phyloP scores from a whole-genome alignment of 768 basidiomycete genomes.

The Megacollybia marginata region DNA sequence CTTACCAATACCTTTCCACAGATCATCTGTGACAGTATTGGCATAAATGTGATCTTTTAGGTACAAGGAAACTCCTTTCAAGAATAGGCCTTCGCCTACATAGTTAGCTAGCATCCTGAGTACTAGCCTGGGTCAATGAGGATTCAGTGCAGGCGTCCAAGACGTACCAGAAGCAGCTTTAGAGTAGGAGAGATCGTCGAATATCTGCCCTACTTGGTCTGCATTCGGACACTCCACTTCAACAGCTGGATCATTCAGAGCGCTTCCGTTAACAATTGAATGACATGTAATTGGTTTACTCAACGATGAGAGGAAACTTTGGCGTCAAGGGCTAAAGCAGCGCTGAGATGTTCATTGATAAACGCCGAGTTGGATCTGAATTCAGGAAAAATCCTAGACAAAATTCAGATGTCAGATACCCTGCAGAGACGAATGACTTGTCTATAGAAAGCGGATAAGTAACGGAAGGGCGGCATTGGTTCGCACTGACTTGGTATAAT shows the following conservation, averaged over 20 bases:
- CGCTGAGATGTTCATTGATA: constrained; percentile 64
- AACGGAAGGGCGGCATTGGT: neutral
- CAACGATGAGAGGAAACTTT: constrained; percentile 74
- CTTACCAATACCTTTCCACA: constrained; percentile 62
- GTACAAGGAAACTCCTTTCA: constrained; percentile 64
- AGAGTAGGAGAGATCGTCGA: constrained; percentile 59
- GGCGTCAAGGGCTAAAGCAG: constrained; percentile 75
- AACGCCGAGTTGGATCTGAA: constrained; percentile 83
- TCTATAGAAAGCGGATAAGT: neutral
- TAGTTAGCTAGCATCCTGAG: constrained; percentile 63
- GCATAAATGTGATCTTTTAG: constrained; percentile 62
- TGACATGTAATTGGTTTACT: constrained; percentile 31
- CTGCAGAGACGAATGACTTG: neutral
- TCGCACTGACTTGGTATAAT: constrained; percentile 44
- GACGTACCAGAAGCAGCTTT: constrained; percentile 45
- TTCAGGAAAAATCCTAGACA: constrained; percentile 55
- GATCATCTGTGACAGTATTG: constrained; percentile 55
- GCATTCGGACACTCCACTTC: constrained; percentile 70
- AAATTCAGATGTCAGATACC: neutral
- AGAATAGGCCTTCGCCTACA: constrained; percentile 62
- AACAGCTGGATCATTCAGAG: constrained; percentile 80
- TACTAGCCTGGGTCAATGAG: constrained; percentile 24
- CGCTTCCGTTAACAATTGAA: constrained; percentile 67
- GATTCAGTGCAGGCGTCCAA: neutral
- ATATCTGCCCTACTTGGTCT: constrained; percentile 54